These are phyloP conservation scores for Podaxis mareebaensis DNA, from an alignment of 768 basidiomycete species.

Conservation along the genomic window DNA sequence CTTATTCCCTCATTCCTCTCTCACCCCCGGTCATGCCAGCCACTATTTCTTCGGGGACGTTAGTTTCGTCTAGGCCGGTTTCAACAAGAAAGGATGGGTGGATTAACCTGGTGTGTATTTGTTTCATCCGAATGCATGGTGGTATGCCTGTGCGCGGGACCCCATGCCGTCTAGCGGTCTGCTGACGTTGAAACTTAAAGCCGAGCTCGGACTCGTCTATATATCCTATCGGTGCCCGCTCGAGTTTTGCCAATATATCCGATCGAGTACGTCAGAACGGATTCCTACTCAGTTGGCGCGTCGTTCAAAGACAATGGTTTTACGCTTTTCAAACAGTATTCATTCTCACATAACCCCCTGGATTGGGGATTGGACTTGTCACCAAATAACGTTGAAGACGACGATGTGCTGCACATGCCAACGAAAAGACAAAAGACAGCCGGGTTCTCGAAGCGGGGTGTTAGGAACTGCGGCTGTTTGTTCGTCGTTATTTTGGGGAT, in stretches of 20 bases:
- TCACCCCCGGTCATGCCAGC: background rate
- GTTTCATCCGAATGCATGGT: background rate
- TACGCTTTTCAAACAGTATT: constrained; percentile 36
- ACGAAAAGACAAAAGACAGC: constrained; percentile 35
- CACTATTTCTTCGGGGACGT: constrained; percentile 1
- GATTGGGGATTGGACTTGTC: constrained; percentile 56
- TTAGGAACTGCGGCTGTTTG: constrained; percentile 64
- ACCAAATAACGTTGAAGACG: constrained; percentile 41
- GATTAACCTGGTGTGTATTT: constrained; percentile 15
- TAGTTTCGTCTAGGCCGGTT: background rate
- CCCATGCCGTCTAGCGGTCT: too few relatives aligned
- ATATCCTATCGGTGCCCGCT: constrained; percentile 31
- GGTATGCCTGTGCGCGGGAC: background rate
- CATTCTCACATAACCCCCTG: constrained; percentile 53
- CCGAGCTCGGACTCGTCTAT: constrained; percentile 31
- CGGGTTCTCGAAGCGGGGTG: constrained; percentile 59
- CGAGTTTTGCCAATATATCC: constrained; percentile 29
- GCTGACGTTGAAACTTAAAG: constrained; percentile 16
- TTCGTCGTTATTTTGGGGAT: constrained; percentile 41
- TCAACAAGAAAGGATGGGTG: constrained; percentile 12
- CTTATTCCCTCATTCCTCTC: background rate
- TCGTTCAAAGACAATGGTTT: background rate
- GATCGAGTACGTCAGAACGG: constrained; percentile 23
- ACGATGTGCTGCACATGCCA: constrained; percentile 35
- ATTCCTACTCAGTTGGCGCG: background rate